Conservation (phyloP, 768 basidiomycete species). For the Mycena vitilis region DNA sequence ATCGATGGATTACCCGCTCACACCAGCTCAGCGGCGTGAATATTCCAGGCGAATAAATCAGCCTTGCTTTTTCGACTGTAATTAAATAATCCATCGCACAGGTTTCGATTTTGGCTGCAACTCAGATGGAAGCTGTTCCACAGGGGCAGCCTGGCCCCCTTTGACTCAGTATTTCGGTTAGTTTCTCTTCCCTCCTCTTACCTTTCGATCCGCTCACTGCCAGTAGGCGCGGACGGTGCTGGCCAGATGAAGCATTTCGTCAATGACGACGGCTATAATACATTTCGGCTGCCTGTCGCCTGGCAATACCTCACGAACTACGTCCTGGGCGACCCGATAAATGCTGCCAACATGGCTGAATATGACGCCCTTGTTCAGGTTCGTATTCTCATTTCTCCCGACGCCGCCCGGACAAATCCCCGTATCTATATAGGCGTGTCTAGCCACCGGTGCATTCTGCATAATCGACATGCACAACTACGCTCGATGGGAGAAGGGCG, state of each 20-base stretch:
- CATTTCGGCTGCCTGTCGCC: conserved; percentile 69
- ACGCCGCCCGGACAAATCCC: background rate
- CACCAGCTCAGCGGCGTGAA: conserved; percentile 53
- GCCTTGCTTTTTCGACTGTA: too few species aligned
- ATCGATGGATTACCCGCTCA: background rate
- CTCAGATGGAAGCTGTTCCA: conserved; percentile 55
- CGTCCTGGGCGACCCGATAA: conserved; percentile 52
- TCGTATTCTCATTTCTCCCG: conserved; percentile 8
- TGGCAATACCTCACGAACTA: conserved; percentile 66
- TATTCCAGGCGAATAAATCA: conserved; percentile 47
- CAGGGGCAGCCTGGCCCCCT: conserved; percentile 56
- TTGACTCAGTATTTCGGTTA: conserved; percentile 57
- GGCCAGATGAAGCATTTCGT: conserved; percentile 76
- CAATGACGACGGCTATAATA: conserved; percentile 63
- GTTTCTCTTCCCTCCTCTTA: too few species aligned
- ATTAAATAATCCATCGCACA: background rate
- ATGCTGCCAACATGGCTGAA: conserved; percentile 55
- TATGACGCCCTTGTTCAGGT: conserved; percentile 67
- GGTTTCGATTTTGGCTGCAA: conserved; percentile 68
- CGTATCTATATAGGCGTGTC: conserved; percentile 44
- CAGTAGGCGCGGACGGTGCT: conserved; percentile 52
- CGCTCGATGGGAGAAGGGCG: conserved; percentile 63
- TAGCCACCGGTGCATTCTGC: conserved; percentile 62
- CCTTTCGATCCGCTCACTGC: too few species aligned
- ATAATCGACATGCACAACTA: conserved; percentile 74